Base-by-base conservation (phyloP, 495 filamentous ascomycete species). In the Hypoxylon intermedium region DNA sequence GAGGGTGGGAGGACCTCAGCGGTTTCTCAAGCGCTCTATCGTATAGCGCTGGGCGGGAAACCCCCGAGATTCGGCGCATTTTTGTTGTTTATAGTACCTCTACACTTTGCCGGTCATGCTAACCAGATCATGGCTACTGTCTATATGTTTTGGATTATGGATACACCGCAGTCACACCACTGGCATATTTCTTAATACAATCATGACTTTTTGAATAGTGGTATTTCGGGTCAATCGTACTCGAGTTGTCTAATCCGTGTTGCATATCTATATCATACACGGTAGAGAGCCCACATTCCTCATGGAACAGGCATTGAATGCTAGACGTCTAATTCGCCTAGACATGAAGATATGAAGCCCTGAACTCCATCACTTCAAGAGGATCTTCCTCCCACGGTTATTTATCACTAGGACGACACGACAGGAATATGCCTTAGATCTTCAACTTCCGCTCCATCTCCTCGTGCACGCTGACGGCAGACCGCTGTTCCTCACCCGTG, bases 361-460 rank as follows among this genome's bases (percentile, higher is more conserved):
- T n/a, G n/a, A n/a, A n/a, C n/a, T n/a, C n/a, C n/a, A n/a, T n/a
- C n/a, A n/a, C n/a, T n/a, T n/a, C n/a, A n/a, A n/a, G n/a, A n/a
- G n/a, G n/a, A n/a, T n/a, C n/a, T n/a, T n/a, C n/a, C n/a, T n/a
- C n/a, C n/a, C n/a, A n/a, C n/a, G n/a, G n/a, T n/a, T 9, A 33
- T 37, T 15, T 2, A n/a, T 37, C 12, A 6, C 34, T 6, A 21
- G 16, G 1, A 42, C 4, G 38, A 42, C 16, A 19, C 16, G 15
- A 18, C 16, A 20, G 13, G 16, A 18, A 23, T 2, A 0, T 1
- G 31, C 15, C 60, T 67, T 55, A 77, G 11, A 82, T 80, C 76
- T 77, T 81, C 73, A 96, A 71, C 78, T 89, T 87, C 75, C 85
- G 82, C 87, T 98, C 93, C 87, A 97, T 93, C 85, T 98, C 93